These are phyloP conservation scores for Collybiopsis confluens DNA, from an alignment of 768 basidiomycete species.

Conservation along the genomic window DNA sequence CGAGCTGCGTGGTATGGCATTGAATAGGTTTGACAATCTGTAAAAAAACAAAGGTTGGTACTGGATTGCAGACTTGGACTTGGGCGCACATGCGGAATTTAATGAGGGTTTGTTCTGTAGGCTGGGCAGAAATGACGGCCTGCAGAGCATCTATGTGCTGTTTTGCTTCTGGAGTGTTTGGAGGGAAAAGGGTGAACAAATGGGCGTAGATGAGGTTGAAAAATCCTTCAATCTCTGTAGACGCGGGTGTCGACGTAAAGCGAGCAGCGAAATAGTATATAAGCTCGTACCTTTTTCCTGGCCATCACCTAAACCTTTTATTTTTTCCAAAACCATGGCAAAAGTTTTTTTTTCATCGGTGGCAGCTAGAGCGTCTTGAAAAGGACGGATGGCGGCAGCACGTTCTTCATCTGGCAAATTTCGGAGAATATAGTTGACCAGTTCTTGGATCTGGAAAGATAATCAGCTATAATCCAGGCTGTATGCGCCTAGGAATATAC, in stretches of 20 bases:
- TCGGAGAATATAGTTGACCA: slow-evolving; percentile 70
- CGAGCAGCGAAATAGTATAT: background rate
- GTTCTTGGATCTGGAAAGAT: slow-evolving; percentile 60
- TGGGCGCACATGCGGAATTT: slow-evolving; percentile 73
- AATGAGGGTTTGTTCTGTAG: slow-evolving; percentile 47
- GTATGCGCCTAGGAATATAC: slow-evolving; percentile 29
- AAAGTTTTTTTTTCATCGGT: slow-evolving; percentile 53
- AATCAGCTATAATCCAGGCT: background rate
- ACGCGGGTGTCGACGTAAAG: slow-evolving; percentile 7
- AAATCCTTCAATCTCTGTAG: slow-evolving; percentile 77
- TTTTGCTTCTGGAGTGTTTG: slow-evolving; percentile 52
- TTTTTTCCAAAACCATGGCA: slow-evolving; percentile 53
- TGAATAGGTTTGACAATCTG: slow-evolving; percentile 82
- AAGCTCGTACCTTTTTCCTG: slow-evolving; percentile 61
- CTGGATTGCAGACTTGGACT: slow-evolving; percentile 10
- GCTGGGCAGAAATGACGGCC: slow-evolving; percentile 49
- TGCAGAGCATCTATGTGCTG: slow-evolving; percentile 47
- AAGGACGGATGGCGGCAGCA: slow-evolving; percentile 54
- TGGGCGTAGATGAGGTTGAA: slow-evolving; percentile 81
- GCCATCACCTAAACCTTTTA: slow-evolving; percentile 72
- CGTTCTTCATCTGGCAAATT: slow-evolving; percentile 67
- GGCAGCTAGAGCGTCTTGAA: slow-evolving; percentile 55
- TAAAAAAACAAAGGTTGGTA: slow-evolving; percentile 5
- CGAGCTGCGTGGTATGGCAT: slow-evolving; percentile 65
- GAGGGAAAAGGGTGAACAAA: slow-evolving; percentile 55